Conservation (phyloP, 2,329 filamentous ascomycete species). For the Leptoxyphium fumago region DNA sequence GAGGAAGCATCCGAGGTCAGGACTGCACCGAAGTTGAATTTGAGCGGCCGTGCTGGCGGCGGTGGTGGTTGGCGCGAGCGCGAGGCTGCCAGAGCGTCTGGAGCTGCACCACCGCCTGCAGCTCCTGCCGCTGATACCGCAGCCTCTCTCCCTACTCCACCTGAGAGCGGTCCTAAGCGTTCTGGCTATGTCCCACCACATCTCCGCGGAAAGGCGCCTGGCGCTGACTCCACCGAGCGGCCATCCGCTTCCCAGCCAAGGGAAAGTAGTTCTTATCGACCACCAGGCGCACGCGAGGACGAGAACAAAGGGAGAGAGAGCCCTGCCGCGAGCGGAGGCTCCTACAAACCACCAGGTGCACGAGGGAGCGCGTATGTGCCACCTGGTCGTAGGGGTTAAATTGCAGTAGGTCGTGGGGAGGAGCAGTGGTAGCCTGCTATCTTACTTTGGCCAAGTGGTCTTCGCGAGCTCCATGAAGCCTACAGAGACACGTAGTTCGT, state of each 20-base stretch:
- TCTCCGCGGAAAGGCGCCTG: constrained; percentile 21
- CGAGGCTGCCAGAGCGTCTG: constrained; percentile 37
- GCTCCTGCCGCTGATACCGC: constrained; percentile 21
- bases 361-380: constrained; percentile 1
- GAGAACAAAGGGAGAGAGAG: constrained; percentile 6
- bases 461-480: too few species aligned
- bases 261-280: neutral
- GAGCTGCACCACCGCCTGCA: constrained; percentile 17
- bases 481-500: too few species aligned
- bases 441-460: too few species aligned
- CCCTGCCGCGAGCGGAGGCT: constrained; percentile 4
- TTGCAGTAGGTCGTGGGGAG: too few species aligned
- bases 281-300: constrained; percentile 12
- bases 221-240: constrained; percentile 14
- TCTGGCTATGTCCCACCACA: constrained; percentile 33
- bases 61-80: constrained; percentile 63
- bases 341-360: constrained; percentile 13
- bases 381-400: neutral
- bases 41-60: constrained; percentile 31
- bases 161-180: constrained; percentile 24
- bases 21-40: constrained; percentile 42
- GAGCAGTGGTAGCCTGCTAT: too few species aligned
- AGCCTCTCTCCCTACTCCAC: constrained; percentile 23
- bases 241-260: constrained; percentile 12
- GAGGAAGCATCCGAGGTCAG: constrained; percentile 35